phyloP scores from a whole-genome alignment of 768 basidiomycete genomes.

The Tephrocybe sp. region DNA sequence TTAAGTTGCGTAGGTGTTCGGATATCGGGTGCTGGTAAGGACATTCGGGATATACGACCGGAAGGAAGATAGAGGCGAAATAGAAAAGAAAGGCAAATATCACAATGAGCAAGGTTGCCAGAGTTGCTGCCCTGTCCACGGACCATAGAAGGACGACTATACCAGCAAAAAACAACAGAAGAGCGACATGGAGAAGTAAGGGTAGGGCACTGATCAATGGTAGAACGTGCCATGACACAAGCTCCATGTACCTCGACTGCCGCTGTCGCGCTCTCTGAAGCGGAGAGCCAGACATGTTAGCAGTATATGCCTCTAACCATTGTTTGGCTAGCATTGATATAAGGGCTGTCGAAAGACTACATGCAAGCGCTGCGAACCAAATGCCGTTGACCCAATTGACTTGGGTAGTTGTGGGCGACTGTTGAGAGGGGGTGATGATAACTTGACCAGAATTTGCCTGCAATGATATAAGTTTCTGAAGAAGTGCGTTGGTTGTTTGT shows the following conservation, averaged over 20 bases:
- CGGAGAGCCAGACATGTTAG: conserved; percentile 35
- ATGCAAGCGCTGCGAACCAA: conserved; percentile 45
- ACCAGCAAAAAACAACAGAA: conserved; percentile 43
- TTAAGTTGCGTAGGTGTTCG: conserved; percentile 29
- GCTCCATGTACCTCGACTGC: conserved; percentile 34
- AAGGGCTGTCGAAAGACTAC: conserved; percentile 41
- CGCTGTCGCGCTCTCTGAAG: conserved; percentile 36
- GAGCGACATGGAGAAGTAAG: conserved; percentile 37
- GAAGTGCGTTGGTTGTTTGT: conserved; percentile 35
- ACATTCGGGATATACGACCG: conserved; percentile 38
- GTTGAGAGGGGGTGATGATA: neutral
- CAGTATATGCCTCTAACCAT: conserved; percentile 38
- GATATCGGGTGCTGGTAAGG: conserved; percentile 43
- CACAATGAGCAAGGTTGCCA: conserved; percentile 34
- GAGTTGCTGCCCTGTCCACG: conserved; percentile 30
- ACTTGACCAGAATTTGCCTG: conserved; percentile 19
- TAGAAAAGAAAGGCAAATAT: conserved; percentile 37
- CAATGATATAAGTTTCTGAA: conserved; percentile 28
- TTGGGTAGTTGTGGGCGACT: conserved; percentile 19
- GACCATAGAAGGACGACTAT: conserved; percentile 42
- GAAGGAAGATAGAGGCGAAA: conserved; percentile 35
- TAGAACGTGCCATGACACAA: conserved; percentile 39
- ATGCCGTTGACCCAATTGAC: conserved; percentile 44
- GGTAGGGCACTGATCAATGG: conserved; percentile 39
- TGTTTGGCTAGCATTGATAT: conserved; percentile 48